Evolutionary conservation across 805 yeast species (phyloP).

Genomic region (Starmerella floricola): DNA sequence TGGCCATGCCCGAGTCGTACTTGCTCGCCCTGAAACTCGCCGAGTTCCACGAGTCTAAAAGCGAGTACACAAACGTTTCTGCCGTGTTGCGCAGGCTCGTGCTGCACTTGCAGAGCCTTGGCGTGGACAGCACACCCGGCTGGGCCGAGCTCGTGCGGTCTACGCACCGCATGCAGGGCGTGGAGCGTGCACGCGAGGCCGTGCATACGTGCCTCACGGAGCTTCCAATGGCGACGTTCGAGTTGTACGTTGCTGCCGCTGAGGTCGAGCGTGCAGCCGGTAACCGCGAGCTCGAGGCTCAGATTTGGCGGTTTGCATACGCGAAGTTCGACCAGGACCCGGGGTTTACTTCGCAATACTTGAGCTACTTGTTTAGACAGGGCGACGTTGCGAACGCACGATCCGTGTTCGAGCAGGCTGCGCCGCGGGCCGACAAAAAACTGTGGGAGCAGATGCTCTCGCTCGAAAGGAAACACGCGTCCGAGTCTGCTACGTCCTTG

Average conservation of each 20-base stretch:
- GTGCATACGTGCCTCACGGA: conserved; percentile 58
- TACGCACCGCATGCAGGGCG: conserved; percentile 50
- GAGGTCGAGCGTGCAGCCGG: conserved; percentile 59
- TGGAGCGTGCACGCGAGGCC: conserved; percentile 58
- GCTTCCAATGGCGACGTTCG: conserved; percentile 35
- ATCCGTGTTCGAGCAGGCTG: conserved; percentile 67
- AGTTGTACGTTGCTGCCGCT: conserved; percentile 74
- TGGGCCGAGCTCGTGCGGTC: conserved; percentile 62
- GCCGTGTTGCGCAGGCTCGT: conserved; percentile 42
- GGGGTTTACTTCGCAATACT: conserved; percentile 50
- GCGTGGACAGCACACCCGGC: conserved; percentile 41
- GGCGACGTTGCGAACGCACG: conserved; percentile 67
- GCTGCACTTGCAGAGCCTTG: conserved; percentile 29
- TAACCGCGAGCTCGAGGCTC: conserved; percentile 49
- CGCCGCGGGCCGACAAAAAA: conserved; percentile 37
- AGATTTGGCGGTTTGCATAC: conserved; percentile 69
- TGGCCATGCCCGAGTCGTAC: conserved; percentile 58
- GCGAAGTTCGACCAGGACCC: conserved; percentile 45
- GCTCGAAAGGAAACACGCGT: conserved; percentile 47
- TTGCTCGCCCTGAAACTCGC: conserved; percentile 55
- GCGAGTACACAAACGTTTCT: conserved; percentile 40
- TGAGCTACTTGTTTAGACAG: conserved; percentile 55
- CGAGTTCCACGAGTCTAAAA: conserved; percentile 53
- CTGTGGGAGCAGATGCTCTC: conserved; percentile 49
- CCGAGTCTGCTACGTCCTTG: conserved; percentile 43